Evolutionary conservation across 345 rosid species (phyloP), one percentile per base, ranked within the genome.

Genomic region (Euphorbia pulcherrima): DNA sequence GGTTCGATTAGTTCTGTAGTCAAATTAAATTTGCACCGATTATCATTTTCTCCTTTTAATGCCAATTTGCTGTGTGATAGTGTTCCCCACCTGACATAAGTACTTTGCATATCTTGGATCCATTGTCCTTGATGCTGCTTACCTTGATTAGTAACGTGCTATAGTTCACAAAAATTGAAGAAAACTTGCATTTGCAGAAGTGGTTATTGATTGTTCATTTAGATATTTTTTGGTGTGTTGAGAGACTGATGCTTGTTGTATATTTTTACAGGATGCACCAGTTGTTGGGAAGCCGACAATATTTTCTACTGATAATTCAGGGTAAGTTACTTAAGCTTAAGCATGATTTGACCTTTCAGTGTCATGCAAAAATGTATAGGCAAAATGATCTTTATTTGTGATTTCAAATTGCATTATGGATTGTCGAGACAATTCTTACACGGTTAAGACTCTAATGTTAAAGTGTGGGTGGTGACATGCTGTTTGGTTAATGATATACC

Each of bases 201-300:
- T 41, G 39, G 41, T 29, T 26, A 46, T 13, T 68, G 44, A 60
- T 20, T 12, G 0, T 48, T 48, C 16, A 24, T 33, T 14, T 13
- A 47, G 18, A 48, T 68, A 21, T 58, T 20, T 47, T 64, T 46
- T 44, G 23, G 55, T 52, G 9, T 27, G 24, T 46, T 46, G 7
- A 17, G 47, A 30, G 33, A 21, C 50, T 52, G 37, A 17, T 50
- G 41, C 48, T 16, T 27, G 65, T 59, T 50, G 16, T 67, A 14
- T 28, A 44, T 68, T 66, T 29, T 69, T 60, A 76, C 90, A 94
- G 99, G 99, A 87, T 59, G 89, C 88, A 29, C 99, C 99, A 56
- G 64, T 92, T 50, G 80, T 94, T 50, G 97, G 99, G 77, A 88
- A 87, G 83, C 96, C 98, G 51, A 82, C 84, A 59, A 75, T 86